Percentiles rank a stretch among this genome's conserved stretches.
Evolutionary conservation across 2,329 filamentous ascomycete genomes (phyloP).

Genomic region (Arthrobotrys entomopaga): DNA sequence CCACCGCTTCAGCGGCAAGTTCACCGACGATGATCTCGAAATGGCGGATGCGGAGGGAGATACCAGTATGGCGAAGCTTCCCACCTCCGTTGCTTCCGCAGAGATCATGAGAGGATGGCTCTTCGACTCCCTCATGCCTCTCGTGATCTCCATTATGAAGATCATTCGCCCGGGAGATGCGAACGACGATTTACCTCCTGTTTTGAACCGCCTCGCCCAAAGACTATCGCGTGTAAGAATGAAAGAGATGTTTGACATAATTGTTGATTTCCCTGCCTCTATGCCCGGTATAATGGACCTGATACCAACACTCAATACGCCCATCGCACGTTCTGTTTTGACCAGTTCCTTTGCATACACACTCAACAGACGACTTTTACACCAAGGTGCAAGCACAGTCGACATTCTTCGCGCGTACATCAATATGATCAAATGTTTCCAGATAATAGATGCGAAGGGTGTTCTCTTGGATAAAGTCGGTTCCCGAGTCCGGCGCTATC

Average conservation of each 20-base stretch:
- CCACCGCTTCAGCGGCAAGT: conserved; percentile 46
- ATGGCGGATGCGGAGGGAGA: conserved; percentile 46
- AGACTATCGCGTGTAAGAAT: conserved; percentile 74
- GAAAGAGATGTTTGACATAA: conserved; percentile 80
- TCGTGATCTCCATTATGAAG: conserved; percentile 48
- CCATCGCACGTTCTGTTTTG: conserved; percentile 69
- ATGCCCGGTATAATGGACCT: conserved; percentile 76
- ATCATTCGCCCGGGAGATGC: conserved; percentile 45
- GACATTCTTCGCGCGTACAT: conserved; percentile 76
- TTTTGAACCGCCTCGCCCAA: conserved; percentile 61
- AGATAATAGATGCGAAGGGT: conserved; percentile 72
- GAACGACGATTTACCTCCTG: conserved; percentile 34
- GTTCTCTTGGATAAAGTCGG: conserved; percentile 75
- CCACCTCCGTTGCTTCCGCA: conserved; percentile 46
- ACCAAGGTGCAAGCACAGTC: conserved; percentile 75
- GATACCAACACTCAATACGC: conserved; percentile 56
- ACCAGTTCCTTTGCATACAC: conserved; percentile 75
- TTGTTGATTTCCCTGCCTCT: conserved; percentile 78
- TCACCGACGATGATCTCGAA: conserved; percentile 45
- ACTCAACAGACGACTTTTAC: conserved; percentile 74
- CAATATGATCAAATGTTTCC: conserved; percentile 73
- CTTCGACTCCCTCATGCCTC: conserved; percentile 39
- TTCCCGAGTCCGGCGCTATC: conserved; percentile 71
- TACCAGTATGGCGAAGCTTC: conserved; percentile 51
- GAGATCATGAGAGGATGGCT: conserved; percentile 54